Evolutionary conservation across 129 eudicot genomes (phyloP), one percentile per base, ranked within the genome.

Genomic region (Lonicera japonica): DNA sequence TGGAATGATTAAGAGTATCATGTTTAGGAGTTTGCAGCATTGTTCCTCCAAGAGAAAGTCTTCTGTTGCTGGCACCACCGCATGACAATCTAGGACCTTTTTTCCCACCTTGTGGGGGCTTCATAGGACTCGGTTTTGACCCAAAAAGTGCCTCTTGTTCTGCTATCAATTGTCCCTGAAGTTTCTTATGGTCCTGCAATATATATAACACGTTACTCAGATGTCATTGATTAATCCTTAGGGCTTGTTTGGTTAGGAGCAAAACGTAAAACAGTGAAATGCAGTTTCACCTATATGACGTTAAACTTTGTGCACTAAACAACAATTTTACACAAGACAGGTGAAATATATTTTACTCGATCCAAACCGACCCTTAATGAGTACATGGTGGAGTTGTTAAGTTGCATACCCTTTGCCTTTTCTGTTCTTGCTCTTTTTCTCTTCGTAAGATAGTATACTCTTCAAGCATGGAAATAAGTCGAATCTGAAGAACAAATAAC

Each of bases 91-190:
- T 76, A 39, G 89, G 65, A 63, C 83, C 86, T 74, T 83, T 88
- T 79, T 87, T 92, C 21, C 71, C 86, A 76, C 71, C 78, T 60
- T 75, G 89, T 14, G 36, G 36, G 36, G 14, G 14, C 72, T 94
- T 94, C 84, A 85, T 56, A 17, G 99, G 99, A 69, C 99, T 94
- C 16, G 96, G 99, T 70, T 94, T 94, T 58, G 99, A 88, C 74
- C 99, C 96, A 67, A 82, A 92, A 60, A 85, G 70, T 47, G 76
- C 91, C 72, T 94, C 99, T 66, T 94, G 99, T 73, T 85, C 99
- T 52, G 96, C 81, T 41, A 83, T 77, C 63, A 94, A 70, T 51
- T 88, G 99, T 73, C 92, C 99, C 64, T 94, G 92, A 66, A 82
- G 86, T 75, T 88, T 94, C 82, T 88, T 94, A 71, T 88, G 94